Evolutionary conservation across 441 rosid species (phyloP).

Genomic region (California macrophylla): DNA sequence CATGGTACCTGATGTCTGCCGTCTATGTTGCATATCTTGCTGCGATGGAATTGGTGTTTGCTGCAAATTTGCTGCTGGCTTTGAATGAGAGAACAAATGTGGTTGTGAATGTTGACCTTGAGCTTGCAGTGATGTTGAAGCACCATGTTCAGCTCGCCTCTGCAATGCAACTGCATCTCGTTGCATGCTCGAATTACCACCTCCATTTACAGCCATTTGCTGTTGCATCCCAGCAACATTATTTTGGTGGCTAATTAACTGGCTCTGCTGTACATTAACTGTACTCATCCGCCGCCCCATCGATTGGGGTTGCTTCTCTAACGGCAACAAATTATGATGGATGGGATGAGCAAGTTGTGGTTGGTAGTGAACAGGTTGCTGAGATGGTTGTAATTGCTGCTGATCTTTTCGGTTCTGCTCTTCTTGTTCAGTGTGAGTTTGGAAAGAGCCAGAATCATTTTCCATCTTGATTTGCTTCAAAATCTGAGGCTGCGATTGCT

Average conservation of each 20-base stretch:
- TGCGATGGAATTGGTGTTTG: slow-evolving; percentile 15
- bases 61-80: slow-evolving; percentile 15
- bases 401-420: slow-evolving; percentile 15
- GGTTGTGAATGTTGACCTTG: slow-evolving; percentile 20
- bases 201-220: slow-evolving; percentile 12
- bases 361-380: slow-evolving; percentile 12
- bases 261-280: slow-evolving; percentile 12
- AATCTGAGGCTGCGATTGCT: slow-evolving; percentile 19
- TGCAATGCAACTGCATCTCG: slow-evolving; percentile 16
- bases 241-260: slow-evolving; percentile 14
- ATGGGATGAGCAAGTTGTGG: slow-evolving; percentile 10
- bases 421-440: slow-evolving; percentile 6
- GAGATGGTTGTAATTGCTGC: slow-evolving; percentile 12
- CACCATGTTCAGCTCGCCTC: slow-evolving; percentile 12
- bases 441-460: not conserved
- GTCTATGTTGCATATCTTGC: slow-evolving; percentile 21
- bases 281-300: slow-evolving; percentile 2
- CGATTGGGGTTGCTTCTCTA: slow-evolving; percentile 15
- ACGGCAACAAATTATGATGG: slow-evolving; percentile 18
- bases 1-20: slow-evolving; percentile 17
- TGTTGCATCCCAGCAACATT: slow-evolving; percentile 21
- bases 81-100: slow-evolving; percentile 16
- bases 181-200: slow-evolving; percentile 17
- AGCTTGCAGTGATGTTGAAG: slow-evolving; percentile 9
- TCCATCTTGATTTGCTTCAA: slow-evolving; percentile 6